These are phyloP conservation scores for Truncatella angustata DNA, from an alignment of 2,329 filamentous ascomycete genomes.

Conservation along the genomic window DNA sequence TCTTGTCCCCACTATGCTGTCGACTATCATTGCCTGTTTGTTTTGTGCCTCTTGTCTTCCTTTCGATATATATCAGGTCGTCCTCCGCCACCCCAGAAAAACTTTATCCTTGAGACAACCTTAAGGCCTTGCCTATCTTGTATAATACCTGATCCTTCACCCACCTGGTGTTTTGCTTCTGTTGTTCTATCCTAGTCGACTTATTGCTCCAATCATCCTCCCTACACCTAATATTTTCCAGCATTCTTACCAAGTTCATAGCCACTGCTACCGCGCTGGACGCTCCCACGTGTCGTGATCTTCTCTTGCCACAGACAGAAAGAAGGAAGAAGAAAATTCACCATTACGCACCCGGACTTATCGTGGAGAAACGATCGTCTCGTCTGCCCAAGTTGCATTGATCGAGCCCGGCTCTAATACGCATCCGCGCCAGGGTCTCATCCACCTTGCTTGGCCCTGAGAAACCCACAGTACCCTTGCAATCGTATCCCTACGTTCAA, in stretches of 20 bases:
- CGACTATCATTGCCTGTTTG: constrained; percentile 13
- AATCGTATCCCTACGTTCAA: constrained; percentile 18
- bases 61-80: constrained; percentile 13
- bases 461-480: constrained; percentile 25
- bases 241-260: not conserved
- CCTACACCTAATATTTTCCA: constrained; percentile 5
- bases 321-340: no score
- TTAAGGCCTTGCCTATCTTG: constrained; percentile 7
- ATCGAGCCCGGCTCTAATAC: constrained; percentile 32
- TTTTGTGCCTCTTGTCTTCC: constrained; percentile 3
- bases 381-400: constrained; percentile 32
- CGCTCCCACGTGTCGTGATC: constrained; percentile 15
- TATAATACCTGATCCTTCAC: constrained; percentile 11
- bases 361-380: constrained; percentile 29
- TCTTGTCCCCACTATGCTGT: constrained; percentile 21
- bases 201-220: not conserved
- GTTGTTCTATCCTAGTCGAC: not conserved
- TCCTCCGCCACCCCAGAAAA: constrained; percentile 7
- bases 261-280: constrained; percentile 16
- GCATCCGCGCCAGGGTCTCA: constrained; percentile 31
- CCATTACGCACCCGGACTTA: constrained; percentile 20
- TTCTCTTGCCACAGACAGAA: no score
- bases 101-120: not conserved
- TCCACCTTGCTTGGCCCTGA: constrained; percentile 25
- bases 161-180: constrained; percentile 4